Percentiles rank a stretch among this genome's conserved stretches.
These are phyloP conservation scores for Cyclotella baltica DNA, from an alignment of 108 stramenopile genomes.

Conservation along the genomic window DNA sequence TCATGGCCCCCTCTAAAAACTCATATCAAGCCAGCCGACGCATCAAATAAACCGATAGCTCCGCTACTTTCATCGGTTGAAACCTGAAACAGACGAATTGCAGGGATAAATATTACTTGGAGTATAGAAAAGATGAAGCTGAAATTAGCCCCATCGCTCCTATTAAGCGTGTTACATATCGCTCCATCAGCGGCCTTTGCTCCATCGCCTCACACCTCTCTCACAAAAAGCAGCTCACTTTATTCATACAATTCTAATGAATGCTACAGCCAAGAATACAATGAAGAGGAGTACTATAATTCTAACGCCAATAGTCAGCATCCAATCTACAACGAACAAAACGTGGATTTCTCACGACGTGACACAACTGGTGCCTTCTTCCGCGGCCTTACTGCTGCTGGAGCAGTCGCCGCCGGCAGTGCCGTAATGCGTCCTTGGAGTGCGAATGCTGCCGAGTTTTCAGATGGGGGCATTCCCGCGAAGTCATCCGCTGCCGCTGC, in stretches of 20 bases:
- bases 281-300: neutral
- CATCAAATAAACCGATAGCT: no score
- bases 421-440: constrained; percentile 2
- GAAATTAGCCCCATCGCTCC: constrained; percentile 1
- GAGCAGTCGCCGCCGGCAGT: neutral
- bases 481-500: neutral
- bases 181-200: constrained; percentile 10
- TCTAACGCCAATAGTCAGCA: no score
- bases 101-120: no score
- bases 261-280: neutral
- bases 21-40: no score
- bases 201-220: neutral
- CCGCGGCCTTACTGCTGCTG: constrained; percentile 12
- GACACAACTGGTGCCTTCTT: constrained; percentile 14
- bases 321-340: constrained; percentile 2
- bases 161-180: constrained; percentile 3
- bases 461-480: neutral
- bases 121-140: constrained; percentile 12
- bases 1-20: no score
- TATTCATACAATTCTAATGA: neutral
- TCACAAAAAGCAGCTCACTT: neutral
- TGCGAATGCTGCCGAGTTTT: constrained; percentile 21
- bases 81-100: no score
- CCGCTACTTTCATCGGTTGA: no score
- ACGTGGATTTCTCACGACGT: constrained; percentile 16